Percentiles rank a stretch among this genome's conserved stretches.
Conservation (phyloP, 1,139 yeast species). For the Protomyces macrosporus region DNA sequence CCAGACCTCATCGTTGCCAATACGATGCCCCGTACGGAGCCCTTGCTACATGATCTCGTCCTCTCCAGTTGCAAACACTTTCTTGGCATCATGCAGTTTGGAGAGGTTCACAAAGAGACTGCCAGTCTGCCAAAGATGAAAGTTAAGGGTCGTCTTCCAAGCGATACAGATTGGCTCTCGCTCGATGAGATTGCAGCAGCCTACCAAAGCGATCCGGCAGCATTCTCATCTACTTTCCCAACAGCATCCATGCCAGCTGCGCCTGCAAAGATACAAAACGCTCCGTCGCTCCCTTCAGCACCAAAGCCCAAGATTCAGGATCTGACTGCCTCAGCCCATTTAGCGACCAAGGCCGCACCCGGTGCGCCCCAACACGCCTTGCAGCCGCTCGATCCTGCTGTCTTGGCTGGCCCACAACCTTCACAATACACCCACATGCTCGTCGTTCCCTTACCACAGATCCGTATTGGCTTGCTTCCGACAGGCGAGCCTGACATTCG, state of each 20-base stretch:
- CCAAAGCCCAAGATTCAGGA: too few relatives aligned
- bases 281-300: too few relatives aligned
- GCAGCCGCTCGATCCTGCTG: background rate
- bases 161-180: background rate
- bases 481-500: background rate
- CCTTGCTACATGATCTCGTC: too few relatives aligned
- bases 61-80: too few relatives aligned
- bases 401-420: slow-evolving; percentile 6
- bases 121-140: background rate
- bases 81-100: too few relatives aligned
- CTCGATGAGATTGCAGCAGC: background rate
- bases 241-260: too few relatives aligned
- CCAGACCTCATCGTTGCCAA: too few relatives aligned
- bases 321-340: too few relatives aligned
- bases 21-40: too few relatives aligned
- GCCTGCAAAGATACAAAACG: too few relatives aligned
- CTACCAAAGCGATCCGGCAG: background rate
- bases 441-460: background rate
- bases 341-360: background rate
- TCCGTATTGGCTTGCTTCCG: background rate
- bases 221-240: too few relatives aligned
- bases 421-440: slow-evolving; percentile 9
- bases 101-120: too few relatives aligned
- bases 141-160: background rate
- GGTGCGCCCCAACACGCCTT: background rate